Base-by-base conservation (phyloP, 441 rosid genomes). In the Populus hybrid region DNA sequence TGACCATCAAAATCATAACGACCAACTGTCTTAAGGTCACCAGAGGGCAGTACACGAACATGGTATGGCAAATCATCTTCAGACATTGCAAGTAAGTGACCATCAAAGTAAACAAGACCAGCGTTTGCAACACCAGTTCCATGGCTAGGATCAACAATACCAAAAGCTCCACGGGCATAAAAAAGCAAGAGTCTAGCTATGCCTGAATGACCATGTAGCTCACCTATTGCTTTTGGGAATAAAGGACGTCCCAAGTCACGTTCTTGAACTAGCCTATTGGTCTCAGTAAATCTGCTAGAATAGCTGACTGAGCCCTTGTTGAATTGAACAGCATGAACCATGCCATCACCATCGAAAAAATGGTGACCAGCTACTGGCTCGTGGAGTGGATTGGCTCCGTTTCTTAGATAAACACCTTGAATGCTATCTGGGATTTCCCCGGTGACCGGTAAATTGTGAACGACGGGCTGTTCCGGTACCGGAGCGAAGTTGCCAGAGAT, bases 121-220 rank as follows among this genome's bases (percentile, higher is more conserved):
- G 98, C 95, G 87, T 93, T 93, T 0, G 95, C 95, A 2, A 90
- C 97, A 2, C 98, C 98, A 20, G 86, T 84, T 9, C 98, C 98
- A 7, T 69, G 84, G 76, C 79, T 87, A 28, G 82, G 87, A 79
- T 93, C 93, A 20, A 93, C 77, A 3, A 91, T 84, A 1, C 93
- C 96, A 69, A 79, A 87, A 8, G 88, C 20, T 3, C 92, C 94
- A 20, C 96, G 84, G 11, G 93, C 87, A 14, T 82, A 84, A 85
- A 93, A 91, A 9, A 90, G 92, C 79, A 91, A 67, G 29, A 93
- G 90, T 72, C 93, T 82, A 7, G 88, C 97, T 9, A 93, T 81
- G 5, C 97, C 97, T 14, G 87, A 81, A 75, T 90, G 97, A 16
- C 97, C 96, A 67, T 93, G 96, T 31, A 93, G 88, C 80, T 93